phyloP scores from a whole-genome alignment of 768 basidiomycete genomes.

The Mycena chlorophos region DNA sequence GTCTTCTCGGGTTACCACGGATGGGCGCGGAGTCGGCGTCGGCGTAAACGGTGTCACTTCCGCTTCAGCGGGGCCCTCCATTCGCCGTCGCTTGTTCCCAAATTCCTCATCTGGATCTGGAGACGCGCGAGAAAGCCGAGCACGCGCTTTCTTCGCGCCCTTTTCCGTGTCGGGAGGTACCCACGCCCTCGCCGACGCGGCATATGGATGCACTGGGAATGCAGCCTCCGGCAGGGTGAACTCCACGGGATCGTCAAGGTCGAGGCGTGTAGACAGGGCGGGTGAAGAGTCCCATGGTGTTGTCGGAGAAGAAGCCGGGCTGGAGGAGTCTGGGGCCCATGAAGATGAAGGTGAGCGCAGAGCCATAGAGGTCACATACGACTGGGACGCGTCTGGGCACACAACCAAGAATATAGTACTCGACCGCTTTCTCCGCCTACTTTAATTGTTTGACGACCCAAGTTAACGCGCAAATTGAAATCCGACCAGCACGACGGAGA shows the following conservation, averaged over 20 bases:
- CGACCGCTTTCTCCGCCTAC: no score
- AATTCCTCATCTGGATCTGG: constrained; percentile 23
- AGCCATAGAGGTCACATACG: no score
- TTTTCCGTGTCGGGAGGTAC: constrained; percentile 48
- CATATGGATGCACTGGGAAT: constrained; percentile 47
- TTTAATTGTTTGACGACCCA: no score
- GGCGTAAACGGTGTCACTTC: constrained; percentile 18
- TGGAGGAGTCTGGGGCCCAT: constrained; percentile 5
- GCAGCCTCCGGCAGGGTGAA: background rate
- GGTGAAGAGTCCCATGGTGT: constrained; percentile 45
- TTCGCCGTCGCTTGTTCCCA: constrained; percentile 21
- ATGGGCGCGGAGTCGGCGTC: constrained; percentile 5
- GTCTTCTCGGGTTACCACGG: constrained; percentile 25
- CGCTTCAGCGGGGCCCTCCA: constrained; percentile 18
- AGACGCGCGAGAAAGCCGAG: constrained; percentile 25
- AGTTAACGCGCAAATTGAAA: no score
- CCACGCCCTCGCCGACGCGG: constrained; percentile 55
- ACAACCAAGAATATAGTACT: no score
- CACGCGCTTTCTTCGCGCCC: constrained; percentile 24
- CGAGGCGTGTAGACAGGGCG: constrained; percentile 47
- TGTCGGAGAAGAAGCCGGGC: constrained; percentile 33
- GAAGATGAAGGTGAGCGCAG: no score
- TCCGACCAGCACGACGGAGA: no score
- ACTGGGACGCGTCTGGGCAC: no score
- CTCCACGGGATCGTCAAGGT: constrained; percentile 28